Percentiles rank a stretch among this genome's conserved stretches.
These are phyloP conservation scores for Arbutus unedo DNA, from an alignment of 148 eudicot genomes.

Conservation along the genomic window DNA sequence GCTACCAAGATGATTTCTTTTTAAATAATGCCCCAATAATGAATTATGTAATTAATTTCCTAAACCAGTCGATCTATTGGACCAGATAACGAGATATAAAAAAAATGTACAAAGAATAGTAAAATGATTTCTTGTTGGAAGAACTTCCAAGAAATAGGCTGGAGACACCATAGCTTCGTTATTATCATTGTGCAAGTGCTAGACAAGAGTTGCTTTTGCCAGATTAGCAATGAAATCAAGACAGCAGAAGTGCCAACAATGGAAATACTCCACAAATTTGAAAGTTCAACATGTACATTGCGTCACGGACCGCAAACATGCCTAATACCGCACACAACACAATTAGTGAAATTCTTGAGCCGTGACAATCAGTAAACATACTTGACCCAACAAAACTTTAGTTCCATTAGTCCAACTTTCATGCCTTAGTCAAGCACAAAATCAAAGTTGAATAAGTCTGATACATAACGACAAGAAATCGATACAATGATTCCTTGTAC, in stretches of 20 bases:
- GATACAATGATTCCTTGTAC: background rate
- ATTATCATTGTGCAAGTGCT: background rate
- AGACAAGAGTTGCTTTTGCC: background rate
- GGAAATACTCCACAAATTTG: background rate
- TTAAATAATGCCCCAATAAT: no score
- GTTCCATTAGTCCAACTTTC: background rate
- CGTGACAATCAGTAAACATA: background rate
- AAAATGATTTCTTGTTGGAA: background rate
- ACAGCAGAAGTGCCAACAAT: background rate
- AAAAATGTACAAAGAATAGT: background rate
- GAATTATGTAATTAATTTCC: no score
- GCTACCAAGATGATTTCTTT: no score
- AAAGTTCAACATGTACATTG: background rate
- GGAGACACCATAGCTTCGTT: background rate
- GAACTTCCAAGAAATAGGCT: background rate
- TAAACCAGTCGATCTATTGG: no score
- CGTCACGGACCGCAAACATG: no score
- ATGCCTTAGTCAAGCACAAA: slow-evolving; percentile 7
- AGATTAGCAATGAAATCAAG: background rate
- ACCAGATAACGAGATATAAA: no score
- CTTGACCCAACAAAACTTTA: background rate
- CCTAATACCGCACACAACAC: no score
- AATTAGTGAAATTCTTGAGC: no score
- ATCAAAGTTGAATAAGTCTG: background rate
- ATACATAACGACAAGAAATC: background rate